Evolutionary conservation across 805 yeast genomes (phyloP), one percentile per base, ranked within the genome.

Genomic region (Lachancea quebecensis): DNA sequence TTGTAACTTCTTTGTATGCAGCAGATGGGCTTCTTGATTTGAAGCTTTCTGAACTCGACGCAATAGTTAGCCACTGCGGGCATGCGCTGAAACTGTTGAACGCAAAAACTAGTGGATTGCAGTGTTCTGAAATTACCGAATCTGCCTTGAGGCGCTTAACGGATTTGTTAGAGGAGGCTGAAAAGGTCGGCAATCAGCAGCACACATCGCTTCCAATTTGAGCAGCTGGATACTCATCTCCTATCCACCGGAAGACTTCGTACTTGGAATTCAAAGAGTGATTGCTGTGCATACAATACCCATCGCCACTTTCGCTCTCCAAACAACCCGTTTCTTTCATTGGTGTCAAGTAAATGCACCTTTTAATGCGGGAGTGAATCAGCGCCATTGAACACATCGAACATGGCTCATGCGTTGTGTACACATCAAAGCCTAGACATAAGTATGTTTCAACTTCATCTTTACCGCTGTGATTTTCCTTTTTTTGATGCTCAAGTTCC

Each of bases 341-440:
- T 2, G 75, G 67, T 34, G 68, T 66, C 14, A 85, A 52, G 63
- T 81, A 91, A 1, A 85, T 67, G 30, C 91, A 66, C 42, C 88
- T 70, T 12, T 79, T 74, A 0, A 93, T 75, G 40, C 99, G 71
- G 1, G 98, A 91, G 60, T 93, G 99, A 10, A 90, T 81, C 35
- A 93, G 69, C 0, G 98, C 98, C 99, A 93, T 93, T 6, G 86
- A 68, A 58, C 99, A 93, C 97, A 91, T 93, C 0, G 87, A 77
- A 57, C 99, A 93, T 0, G 99, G 99, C 62, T 93, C 99, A 60
- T 89, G 95, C 0, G 96, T 84, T 1, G 95, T 85, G 58, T 85
- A 88, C 0, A 93, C 88, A 49, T 85, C 81, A 52, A 79, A 73
- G 44, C 81, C 77, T 31, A 82, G 75, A 59, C 98, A 90, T 2